Evolutionary conservation across 2,329 filamentous ascomycete genomes (phyloP).

Genomic region (Cadophora gregata): DNA sequence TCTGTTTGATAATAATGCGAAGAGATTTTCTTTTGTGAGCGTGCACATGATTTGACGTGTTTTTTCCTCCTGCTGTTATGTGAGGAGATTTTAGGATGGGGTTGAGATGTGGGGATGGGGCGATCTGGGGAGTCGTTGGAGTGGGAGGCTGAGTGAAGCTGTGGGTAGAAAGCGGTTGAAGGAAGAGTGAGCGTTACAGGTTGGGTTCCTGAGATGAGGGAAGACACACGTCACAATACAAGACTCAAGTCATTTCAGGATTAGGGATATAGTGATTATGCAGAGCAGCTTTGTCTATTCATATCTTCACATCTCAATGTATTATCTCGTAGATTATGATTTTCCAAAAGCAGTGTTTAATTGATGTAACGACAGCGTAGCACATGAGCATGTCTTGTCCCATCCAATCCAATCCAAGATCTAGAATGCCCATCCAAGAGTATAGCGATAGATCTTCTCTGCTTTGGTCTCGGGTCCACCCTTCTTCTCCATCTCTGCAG

Average conservation of each 20-base stretch:
- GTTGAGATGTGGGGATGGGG: not conserved
- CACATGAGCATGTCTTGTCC: not conserved
- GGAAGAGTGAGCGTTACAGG: too few relatives aligned
- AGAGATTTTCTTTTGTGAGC: not conserved
- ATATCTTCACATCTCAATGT: constrained; percentile 3
- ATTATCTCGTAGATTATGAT: constrained; percentile 1
- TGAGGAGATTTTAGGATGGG: not conserved
- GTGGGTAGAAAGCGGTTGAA: not conserved
- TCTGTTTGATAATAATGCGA: not conserved
- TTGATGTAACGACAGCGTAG: constrained; percentile 9
- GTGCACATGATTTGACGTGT: not conserved
- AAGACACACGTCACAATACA: not conserved
- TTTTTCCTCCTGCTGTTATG: not conserved
- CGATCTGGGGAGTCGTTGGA: not conserved
- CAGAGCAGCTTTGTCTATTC: not conserved
- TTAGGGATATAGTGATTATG: not conserved
- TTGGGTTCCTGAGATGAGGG: too few relatives aligned
- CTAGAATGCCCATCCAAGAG: constrained; percentile 37
- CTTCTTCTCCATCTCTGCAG: constrained; percentile 30
- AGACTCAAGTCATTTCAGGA: not conserved
- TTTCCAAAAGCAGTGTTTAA: not conserved
- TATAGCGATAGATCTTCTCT: constrained; percentile 36
- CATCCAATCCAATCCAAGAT: not conserved
- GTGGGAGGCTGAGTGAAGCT: not conserved
- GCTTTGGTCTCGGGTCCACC: constrained; percentile 34